Base-by-base conservation (phyloP, 208 protist genomes). In the Leptomonas seymouri region DNA sequence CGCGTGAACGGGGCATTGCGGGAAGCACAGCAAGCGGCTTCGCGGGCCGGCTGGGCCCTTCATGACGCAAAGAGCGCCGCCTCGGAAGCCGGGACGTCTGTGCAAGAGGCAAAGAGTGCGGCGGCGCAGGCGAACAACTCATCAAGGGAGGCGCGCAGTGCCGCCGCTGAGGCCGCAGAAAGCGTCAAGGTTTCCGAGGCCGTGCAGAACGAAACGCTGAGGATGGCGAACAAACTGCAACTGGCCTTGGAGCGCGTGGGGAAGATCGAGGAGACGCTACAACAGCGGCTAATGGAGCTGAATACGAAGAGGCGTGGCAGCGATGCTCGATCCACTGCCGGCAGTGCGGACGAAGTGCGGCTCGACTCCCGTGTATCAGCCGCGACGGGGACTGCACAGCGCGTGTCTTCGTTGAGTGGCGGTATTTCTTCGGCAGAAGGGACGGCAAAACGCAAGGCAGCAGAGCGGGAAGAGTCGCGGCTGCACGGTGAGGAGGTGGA, bases 181-280 rank as follows among this genome's bases (percentile, higher is more conserved):
- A 60, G 53, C 42, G 62, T 70, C 7, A 23, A 60, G 57, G 59
- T 62, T 16, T 70, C 80, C 0, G 71, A 72, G 58, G 54, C 55
- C 25, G 74, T 74, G 28, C 74, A 85, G 64, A 44, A 76, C 53
- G 74, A 74, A 6, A 67, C 71, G 3, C 31, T 81, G 45, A 56
- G 28, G 21, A 36, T 67, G 20, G 62, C 58, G 31, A 78, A 74
- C 15, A 71, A 80, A 45, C 18, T 63, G 21, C 70, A 62, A n/a
- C 27, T 51, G 23, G 45, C 66, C 6, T 45, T 81, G 23, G 7
- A 48, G 31, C 51, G 53, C 16, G 53, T 74, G 9, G 14, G 20
- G 12, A 30, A 23, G 42, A 46, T 70, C 4, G 71, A 70, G 56
- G 55, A 48, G 28, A 48, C 46, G 12, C 23, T 76, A 20, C 62